Evolutionary conservation across 2,329 filamentous ascomycete species (phyloP), one percentile per base, ranked within the genome.

Genomic region (Phialocephala subalpina): DNA sequence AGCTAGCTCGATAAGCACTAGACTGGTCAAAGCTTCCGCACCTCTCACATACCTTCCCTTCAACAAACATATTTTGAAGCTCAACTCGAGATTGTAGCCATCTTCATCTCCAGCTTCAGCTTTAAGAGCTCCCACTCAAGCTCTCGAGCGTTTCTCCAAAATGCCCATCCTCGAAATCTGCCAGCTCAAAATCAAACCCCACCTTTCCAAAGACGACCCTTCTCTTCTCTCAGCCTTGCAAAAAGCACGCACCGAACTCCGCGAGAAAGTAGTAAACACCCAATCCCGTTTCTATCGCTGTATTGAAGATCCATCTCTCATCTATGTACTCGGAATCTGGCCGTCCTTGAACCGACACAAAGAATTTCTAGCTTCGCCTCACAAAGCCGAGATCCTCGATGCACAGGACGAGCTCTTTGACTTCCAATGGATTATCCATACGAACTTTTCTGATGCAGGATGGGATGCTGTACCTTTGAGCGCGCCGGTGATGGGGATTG

Each of bases 321-420:
- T 72, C 11, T 68, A 67, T 53, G 67, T 72, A 38, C 59, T 72
- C 33, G 70, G 70, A 9, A 18, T 66, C 29, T 72, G 70, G 70
- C 61, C 64, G 2, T 60, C 64, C 0, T 45, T 67, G 7, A 33
- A 22, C 14, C 58, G 55, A 8, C 70, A 71, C 57, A 29, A 64
- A 12, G 67, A 59, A 18, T 69, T 72, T 35, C 60, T 69, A 5
- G 22, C 33, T n/a, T 64, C 60, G 5, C 53, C 57, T n/a, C n/a
- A 63, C 14, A 66, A 60, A 60, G 59, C 49, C 6, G 64, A 65
- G 47, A 69, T 72, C 22, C 27, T 72, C 25, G 63, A 57, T n/a
- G 35, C 53, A 7, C 68, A 70, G 33, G 59, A 66, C 4, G 56
- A 67, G 25, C 38, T 68, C 3, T 60, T 68, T 27, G 61, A 67